Base-by-base conservation (phyloP, 2,329 filamentous ascomycete genomes). In the Aureobasidium musti region DNA sequence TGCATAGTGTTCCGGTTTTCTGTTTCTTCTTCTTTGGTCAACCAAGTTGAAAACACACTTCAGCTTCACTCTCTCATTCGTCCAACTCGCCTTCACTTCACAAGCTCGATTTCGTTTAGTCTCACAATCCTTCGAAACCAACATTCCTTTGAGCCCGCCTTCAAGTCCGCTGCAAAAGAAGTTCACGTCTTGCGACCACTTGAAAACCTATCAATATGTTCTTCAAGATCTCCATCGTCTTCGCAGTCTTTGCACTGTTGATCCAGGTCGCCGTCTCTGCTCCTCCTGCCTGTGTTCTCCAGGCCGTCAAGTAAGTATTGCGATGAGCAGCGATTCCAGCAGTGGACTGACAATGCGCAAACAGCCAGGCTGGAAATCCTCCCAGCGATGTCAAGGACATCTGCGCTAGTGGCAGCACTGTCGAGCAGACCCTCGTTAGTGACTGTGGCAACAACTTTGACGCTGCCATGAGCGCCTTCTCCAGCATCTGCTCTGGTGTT, bases 201-300 rank as follows among this genome's bases (percentile, higher is more conserved):
- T n/a, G n/a, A 35, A 33, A 26, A 5, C 1, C 30, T 47, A 65
- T 63, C 74, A 76, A 69, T 63, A 83, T 84, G 80, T 74, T 82
- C 69, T 76, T 79, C 74, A 81, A 81, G 73, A 76, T 78, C 45
- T 73, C 78, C 68, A 68, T 81, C 66, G 66, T 79, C 67, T 69
- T 82, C 65, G 78, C 80, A 67, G 71, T 83, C 67, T 74, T 83
- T 71, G 79, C 80, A 43, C 73, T 82, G 66, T 75, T 77, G 72
- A 78, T 79, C 69, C 73, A 79, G 65, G 74, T 80, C 67, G 77
- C 77, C 66, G 76, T 78, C n/a, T 71, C 77, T 33, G 68, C 68
- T 61, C 79, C 82, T 53, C 82, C 82, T 33, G 81, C 80, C 64
- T 85, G 83, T 73, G 76, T 85, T 53, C 76, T 85, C 52, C 77